A percentile compares a stretch with the other conserved stretches of the same genome.
Evolutionary conservation across 2,329 filamentous ascomycete genomes (phyloP).

Genomic region (Xylaria polymorpha): DNA sequence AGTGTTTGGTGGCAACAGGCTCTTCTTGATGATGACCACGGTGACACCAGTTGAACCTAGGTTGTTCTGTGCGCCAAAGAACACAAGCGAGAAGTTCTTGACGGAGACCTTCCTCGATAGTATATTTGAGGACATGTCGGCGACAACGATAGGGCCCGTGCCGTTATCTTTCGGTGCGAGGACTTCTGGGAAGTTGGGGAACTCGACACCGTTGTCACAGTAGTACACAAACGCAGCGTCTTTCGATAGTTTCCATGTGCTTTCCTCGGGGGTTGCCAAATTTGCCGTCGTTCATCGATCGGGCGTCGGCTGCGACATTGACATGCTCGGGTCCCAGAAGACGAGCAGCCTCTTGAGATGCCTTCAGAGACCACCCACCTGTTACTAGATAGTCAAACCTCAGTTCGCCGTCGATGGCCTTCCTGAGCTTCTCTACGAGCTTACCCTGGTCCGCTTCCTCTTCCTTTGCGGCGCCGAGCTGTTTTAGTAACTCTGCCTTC

Average conservation of each 20-base stretch:
- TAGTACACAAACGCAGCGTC: background rate
- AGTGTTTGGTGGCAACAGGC: conserved; percentile 70
- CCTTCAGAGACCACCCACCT: background rate
- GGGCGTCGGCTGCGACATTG: background rate
- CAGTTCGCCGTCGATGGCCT: background rate
- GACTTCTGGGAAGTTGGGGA: conserved; percentile 74
- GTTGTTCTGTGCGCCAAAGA: conserved; percentile 96
- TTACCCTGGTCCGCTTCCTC: background rate
- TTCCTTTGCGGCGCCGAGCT: background rate
- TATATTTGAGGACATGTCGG: conserved; percentile 96
- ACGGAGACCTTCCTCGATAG: conserved; percentile 83
- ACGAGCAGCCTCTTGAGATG: conserved; percentile 2
- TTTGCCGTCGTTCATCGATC: background rate
- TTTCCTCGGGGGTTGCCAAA: background rate
- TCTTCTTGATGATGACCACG: conserved; percentile 85
- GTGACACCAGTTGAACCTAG: conserved; percentile 87
- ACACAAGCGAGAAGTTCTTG: conserved; percentile 83
- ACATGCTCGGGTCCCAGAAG: background rate
- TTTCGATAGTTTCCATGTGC: background rate
- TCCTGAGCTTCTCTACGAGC: background rate
- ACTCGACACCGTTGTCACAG: conserved; percentile 76
- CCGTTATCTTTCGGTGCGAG: conserved; percentile 69
- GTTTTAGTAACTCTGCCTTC: background rate
- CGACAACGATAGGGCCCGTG: conserved; percentile 80
- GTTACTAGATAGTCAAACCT: conserved; percentile 1